These are phyloP conservation scores for Wallacemonas collosoma DNA, from an alignment of 208 protist species.

Conservation along the genomic window DNA sequence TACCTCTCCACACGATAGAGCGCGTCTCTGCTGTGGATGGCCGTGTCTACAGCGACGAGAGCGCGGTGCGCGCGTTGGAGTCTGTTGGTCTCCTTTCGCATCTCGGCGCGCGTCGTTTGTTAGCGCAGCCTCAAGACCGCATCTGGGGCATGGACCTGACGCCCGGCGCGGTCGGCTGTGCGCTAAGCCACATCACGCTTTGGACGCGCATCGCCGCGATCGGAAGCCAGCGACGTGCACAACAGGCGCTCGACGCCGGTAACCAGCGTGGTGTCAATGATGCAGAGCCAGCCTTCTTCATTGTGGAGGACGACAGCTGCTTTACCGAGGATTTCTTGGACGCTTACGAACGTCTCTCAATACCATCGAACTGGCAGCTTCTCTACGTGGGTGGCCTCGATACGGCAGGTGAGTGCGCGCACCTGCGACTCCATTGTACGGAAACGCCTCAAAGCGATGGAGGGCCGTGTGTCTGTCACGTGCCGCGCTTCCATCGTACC, in stretches of 20 bases:
- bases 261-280: not conserved
- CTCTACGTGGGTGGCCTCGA: conserved; percentile 87
- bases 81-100: conserved; percentile 57
- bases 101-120: conserved; percentile 54
- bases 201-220: conserved; percentile 68
- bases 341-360: conserved; percentile 27
- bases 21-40: conserved; percentile 72
- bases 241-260: not conserved
- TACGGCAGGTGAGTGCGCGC: conserved; percentile 50
- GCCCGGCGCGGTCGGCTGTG: conserved; percentile 76
- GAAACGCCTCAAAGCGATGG: conserved; percentile 15
- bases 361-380: conserved; percentile 77
- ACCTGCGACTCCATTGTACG: conserved; percentile 24
- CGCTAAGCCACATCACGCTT: conserved; percentile 70
- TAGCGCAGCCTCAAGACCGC: conserved; percentile 30
- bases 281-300: conserved; percentile 32
- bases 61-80: conserved; percentile 28
- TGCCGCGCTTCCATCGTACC: conserved; percentile 85
- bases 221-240: conserved; percentile 1
- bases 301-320: conserved; percentile 5
- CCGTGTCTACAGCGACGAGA: not conserved
- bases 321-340: conserved; percentile 30
- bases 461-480: conserved; percentile 36
- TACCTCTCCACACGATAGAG: conserved; percentile 26
- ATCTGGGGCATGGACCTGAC: conserved; percentile 91